Evolutionary conservation across 257 asterid species (phyloP).

Genomic region (Lycium ferocissimum): DNA sequence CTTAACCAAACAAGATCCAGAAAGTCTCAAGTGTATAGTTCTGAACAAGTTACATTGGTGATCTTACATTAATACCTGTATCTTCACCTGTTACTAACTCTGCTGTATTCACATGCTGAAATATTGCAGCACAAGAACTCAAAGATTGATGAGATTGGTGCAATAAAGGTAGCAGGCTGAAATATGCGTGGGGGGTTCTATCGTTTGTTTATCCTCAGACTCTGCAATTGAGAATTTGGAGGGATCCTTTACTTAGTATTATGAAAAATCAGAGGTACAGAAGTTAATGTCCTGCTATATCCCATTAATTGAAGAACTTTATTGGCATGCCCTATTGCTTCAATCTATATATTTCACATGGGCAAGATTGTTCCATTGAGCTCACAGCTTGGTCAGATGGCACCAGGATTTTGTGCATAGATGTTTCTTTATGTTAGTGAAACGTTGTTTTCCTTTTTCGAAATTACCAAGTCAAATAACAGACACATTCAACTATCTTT

Average conservation of each 20-base stretch:
- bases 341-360: constrained; percentile 33
- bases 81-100: constrained; percentile 31
- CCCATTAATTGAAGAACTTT: constrained; percentile 40
- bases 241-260: constrained; percentile 59
- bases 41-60: constrained; percentile 10
- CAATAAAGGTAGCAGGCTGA: constrained; percentile 91
- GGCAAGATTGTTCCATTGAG: not conserved
- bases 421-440: not conserved
- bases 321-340: constrained; percentile 35
- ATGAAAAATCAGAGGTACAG: constrained; percentile 71
- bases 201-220: constrained; percentile 56
- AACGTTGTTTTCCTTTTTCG: not conserved
- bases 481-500: not conserved
- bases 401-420: constrained; percentile 8
- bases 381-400: not conserved
- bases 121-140: constrained; percentile 91
- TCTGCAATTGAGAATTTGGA: constrained; percentile 70
- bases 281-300: constrained; percentile 37
- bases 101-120: constrained; percentile 46
- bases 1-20: constrained; percentile 22
- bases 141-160: constrained; percentile 89
- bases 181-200: constrained; percentile 49
- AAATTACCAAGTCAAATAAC: not conserved
- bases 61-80: not conserved
- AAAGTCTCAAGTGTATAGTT: constrained; percentile 20